Conservation (phyloP, 495 filamentous ascomycete species). For the Trichoderma virens region DNA sequence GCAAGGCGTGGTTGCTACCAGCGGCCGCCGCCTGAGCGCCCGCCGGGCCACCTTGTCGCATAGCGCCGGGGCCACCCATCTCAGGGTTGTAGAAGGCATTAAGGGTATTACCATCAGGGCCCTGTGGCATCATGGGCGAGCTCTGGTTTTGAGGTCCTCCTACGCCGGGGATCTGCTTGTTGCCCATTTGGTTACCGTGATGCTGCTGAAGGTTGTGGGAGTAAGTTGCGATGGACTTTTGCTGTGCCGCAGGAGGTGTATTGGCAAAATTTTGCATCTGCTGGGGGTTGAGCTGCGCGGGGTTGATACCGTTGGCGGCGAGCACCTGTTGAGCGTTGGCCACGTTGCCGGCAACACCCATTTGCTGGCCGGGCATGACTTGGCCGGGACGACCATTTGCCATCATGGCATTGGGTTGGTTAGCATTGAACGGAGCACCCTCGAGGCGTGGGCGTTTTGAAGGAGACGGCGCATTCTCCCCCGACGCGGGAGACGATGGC, state of each 20-base stretch:
- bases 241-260: slow-evolving; percentile 53
- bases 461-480: slow-evolving; percentile 85
- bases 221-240: slow-evolving; percentile 81
- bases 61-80: slow-evolving; percentile 41
- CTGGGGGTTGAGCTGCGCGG: slow-evolving; percentile 61
- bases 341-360: slow-evolving; percentile 45
- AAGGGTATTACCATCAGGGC: slow-evolving; percentile 57
- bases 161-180: slow-evolving; percentile 50
- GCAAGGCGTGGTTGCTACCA: slow-evolving; percentile 84
- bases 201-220: slow-evolving; percentile 73
- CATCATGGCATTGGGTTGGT: slow-evolving; percentile 58
- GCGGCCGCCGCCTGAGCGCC: slow-evolving; percentile 39
- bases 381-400: slow-evolving; percentile 68
- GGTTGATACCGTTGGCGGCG: slow-evolving; percentile 69
- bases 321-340: slow-evolving; percentile 54
- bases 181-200: slow-evolving; percentile 70
- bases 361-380: slow-evolving; percentile 64
- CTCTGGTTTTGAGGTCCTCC: slow-evolving; percentile 53
- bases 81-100: slow-evolving; percentile 57
- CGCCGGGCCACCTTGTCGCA: slow-evolving; percentile 46
- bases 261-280: slow-evolving; percentile 68
- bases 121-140: slow-evolving; percentile 70
- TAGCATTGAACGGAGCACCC: slow-evolving; percentile 55
- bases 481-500: slow-evolving; percentile 71
- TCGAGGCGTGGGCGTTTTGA: slow-evolving; percentile 89